Evolutionary conservation across 441 rosid genomes (phyloP), one percentile per base, ranked within the genome.

Genomic region (Erodium texanum): DNA sequence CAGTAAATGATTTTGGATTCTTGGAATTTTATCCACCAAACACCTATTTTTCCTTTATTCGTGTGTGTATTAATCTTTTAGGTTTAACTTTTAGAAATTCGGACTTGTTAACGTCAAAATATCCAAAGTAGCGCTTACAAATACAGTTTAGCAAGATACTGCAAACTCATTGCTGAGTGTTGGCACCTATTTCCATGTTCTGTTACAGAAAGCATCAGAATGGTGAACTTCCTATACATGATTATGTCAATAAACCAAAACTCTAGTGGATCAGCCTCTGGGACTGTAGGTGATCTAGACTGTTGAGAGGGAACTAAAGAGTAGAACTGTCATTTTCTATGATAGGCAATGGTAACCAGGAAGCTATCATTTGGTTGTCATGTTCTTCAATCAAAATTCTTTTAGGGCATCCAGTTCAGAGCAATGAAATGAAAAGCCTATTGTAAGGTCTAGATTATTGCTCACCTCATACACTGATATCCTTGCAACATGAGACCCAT

Each of bases 381-480:
- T 56, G 24, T 56, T 56, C 62, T 16, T 56, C 62, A 56, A 56
- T 7, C 62, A 19, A 56, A 9, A 56, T 3, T 18, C 61, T 6
- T 56, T 2, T 20, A 56, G 24, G 62, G 11, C 3, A 24, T 56
- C 3, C 52, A 45, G 16, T 11, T 0, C 22, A 56, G 2, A 56
- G 62, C 62, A 56, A 56, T 20, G 24, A 56, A 56, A 18, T 3
- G 10, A 11, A 52, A 41, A 7, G 6, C 5, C 15, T 27, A 24
- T 38, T 23, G 12, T 43, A 64, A 11, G 16, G 19, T 62, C 32
- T 68, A 65, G 70, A 10, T 66, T 56, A 64, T 18, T 23, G 71
- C 73, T 78, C 67, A 90, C 98, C 96, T 93, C 96, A 72, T 82
- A 85, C 23, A 93, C 87, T 5, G 97, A 90, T 75, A 93, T 78